These are phyloP conservation scores for Raphidocelis subcapitata DNA, from an alignment of 139 green algal genomes.

Conservation along the genomic window DNA sequence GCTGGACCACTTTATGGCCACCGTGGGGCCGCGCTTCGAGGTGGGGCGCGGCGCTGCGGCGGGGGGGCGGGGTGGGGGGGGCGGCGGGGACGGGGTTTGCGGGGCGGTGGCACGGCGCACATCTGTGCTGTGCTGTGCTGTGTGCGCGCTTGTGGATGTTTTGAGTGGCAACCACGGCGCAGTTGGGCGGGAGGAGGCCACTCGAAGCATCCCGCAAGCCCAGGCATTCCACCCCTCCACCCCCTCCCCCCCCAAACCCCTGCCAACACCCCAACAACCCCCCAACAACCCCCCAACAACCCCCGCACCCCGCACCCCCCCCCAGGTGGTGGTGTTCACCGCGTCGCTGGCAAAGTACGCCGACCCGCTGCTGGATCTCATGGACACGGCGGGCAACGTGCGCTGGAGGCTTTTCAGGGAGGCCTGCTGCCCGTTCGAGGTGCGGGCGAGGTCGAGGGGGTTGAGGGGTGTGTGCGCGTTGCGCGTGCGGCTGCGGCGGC, in stretches of 20 bases:
- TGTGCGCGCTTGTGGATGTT: too few relatives aligned
- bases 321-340: slow-evolving; percentile 94
- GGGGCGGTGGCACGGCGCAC: neutral
- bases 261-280: too few relatives aligned
- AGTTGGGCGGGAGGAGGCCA: too few relatives aligned
- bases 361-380: slow-evolving; percentile 86
- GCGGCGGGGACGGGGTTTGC: too few relatives aligned
- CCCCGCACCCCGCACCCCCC: slow-evolving; percentile 21
- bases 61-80: neutral
- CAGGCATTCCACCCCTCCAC: too few relatives aligned
- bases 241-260: too few relatives aligned
- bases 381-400: slow-evolving; percentile 82
- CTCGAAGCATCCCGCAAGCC: too few relatives aligned
- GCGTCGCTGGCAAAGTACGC: slow-evolving; percentile 88
- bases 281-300: too few relatives aligned
- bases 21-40: slow-evolving; percentile 50
- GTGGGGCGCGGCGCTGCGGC: neutral
- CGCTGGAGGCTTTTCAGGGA: slow-evolving; percentile 94
- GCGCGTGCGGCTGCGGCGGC: neutral
- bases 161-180: too few relatives aligned
- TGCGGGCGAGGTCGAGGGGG: slow-evolving; percentile 28
- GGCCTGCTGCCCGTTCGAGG: slow-evolving; percentile 86
- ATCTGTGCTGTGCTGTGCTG: neutral
- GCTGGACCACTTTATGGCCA: slow-evolving; percentile 90
- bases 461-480: neutral